Evolutionary conservation across 2,329 filamentous ascomycete species (phyloP), one percentile per base, ranked within the genome.

Genomic region (Diaporthe eres): DNA sequence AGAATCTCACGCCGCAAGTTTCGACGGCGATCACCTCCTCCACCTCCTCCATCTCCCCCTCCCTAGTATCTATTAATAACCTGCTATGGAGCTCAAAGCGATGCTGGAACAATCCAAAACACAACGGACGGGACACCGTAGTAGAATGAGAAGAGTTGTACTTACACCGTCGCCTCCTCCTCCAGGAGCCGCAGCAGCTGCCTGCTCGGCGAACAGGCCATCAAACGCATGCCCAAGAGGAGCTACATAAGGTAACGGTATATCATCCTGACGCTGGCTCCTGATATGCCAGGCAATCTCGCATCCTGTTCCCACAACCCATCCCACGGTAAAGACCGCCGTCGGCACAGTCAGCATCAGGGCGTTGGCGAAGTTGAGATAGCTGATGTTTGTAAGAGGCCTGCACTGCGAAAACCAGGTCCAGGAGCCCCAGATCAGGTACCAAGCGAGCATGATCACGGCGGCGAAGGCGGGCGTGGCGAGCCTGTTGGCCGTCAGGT

Each of bases 381-480:
- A n/a, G 31, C 63, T 49, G 47, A 68, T 68, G 9, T 13, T 17
- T 12, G 44, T 17, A 0, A 12, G 17, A 4, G 63, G 63, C 63
- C 22, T n/a, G 17, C 63, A 68, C 22, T 53, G 31, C 4, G 12
- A 7, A 22, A 68, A 37, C 63, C 63, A 68, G 31, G 28, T 25
- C 63, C 63, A 68, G 12, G 5, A 68, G 63, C 44, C 44, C 28
- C 31, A 68, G 44, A 9, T 12, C 19, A 68, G 28, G 31, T 68
- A 68, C 2, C 44, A 34, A 4, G 25, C 28, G 19, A 51, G 22
- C 7, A 51, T 17, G 22, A 68, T 37, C 5, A 4, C 6, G 19
- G 63, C 49, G 9, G 31, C 28, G 31, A 68, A 68, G 63, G 63
- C 63, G 63, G 63, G 63, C 19, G 47, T 68, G 47, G 63, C 63